A percentile compares a stretch with the other conserved stretches of the same genome.
Evolutionary conservation across 2,329 filamentous ascomycete genomes (phyloP).

Genomic region (Metarhizium robertsii): DNA sequence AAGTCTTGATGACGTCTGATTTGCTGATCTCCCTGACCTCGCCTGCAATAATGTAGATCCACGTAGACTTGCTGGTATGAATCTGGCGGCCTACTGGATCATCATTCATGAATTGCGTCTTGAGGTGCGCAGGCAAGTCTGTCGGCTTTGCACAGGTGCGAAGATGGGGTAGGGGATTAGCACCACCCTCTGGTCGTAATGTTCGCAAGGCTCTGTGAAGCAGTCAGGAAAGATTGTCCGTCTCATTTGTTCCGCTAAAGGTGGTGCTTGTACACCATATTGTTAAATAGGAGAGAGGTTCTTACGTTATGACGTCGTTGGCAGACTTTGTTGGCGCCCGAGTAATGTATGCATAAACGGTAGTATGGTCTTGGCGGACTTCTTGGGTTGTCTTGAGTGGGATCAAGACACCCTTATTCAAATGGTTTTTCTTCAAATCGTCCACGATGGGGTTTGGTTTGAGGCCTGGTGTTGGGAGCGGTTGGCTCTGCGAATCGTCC

Average conservation of each 20-base stretch:
- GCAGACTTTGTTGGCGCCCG: constrained; percentile 63
- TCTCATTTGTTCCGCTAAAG: not conserved
- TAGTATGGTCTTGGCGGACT: constrained; percentile 46
- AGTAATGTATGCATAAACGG: constrained; percentile 60
- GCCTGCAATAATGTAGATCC: constrained; percentile 49
- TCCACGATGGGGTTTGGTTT: constrained; percentile 29
- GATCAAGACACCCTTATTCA: constrained; percentile 42
- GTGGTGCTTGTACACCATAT: constrained; percentile 1
- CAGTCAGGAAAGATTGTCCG: constrained; percentile 7
- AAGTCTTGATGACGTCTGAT: constrained; percentile 38
- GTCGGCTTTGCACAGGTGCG: constrained; percentile 65
- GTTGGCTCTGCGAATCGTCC: not conserved
- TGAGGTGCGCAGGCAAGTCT: constrained; percentile 58
- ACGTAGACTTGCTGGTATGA: constrained; percentile 50
- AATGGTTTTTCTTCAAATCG: constrained; percentile 23
- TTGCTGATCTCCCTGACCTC: constrained; percentile 41
- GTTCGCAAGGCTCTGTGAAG: constrained; percentile 41
- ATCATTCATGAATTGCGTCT: constrained; percentile 51
- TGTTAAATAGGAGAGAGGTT: constrained; percentile 19
- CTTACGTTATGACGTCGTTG: constrained; percentile 62
- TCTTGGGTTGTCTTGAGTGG: constrained; percentile 58
- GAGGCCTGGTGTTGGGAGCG: constrained; percentile 8
- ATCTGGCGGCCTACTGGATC: constrained; percentile 43
- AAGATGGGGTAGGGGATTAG: constrained; percentile 60
- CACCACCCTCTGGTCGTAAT: constrained; percentile 49